A percentile compares a stretch with the other conserved stretches of the same genome.
These are phyloP conservation scores for Aphanomyces euteiches DNA, from an alignment of 352 stramenopile species.

Conservation along the genomic window DNA sequence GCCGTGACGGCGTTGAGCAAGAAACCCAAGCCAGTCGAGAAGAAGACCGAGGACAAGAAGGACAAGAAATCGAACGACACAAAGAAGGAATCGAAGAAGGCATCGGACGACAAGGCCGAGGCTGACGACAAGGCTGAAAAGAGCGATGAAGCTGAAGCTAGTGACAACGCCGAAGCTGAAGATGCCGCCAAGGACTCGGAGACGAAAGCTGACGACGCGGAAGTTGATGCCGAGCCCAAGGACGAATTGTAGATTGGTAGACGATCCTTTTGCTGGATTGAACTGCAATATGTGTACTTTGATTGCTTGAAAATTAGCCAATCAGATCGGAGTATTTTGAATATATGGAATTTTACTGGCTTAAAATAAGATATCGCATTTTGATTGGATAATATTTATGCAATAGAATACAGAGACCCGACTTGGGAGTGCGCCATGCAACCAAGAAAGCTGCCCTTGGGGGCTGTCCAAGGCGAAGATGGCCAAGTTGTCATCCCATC, in stretches of 20 bases:
- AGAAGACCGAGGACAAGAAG: conserved; percentile 44
- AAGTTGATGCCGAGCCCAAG: conserved; percentile 15
- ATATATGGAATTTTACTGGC: too few relatives aligned
- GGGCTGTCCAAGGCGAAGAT: conserved; percentile 55
- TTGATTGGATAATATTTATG: background rate
- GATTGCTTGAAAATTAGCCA: conserved; percentile 29
- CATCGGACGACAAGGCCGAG: conserved; percentile 6
- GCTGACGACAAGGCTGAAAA: conserved; percentile 32
- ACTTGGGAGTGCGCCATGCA: conserved; percentile 1
- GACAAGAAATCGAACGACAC: conserved; percentile 32
- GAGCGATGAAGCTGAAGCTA: conserved; percentile 29
- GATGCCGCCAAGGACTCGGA: conserved; percentile 18
- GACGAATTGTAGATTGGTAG: conserved; percentile 17
- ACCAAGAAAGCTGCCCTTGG: conserved; percentile 19
- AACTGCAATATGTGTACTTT: background rate
- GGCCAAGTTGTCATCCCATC: conserved; percentile 63
- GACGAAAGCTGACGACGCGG: conserved; percentile 30
- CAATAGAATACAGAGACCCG: background rate
- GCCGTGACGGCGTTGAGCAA: conserved; percentile 80
- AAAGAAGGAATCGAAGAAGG: conserved; percentile 15
- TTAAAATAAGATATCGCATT: too few relatives aligned
- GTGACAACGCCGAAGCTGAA: conserved; percentile 22
- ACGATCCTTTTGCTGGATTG: too few relatives aligned
- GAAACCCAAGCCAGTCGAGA: conserved; percentile 51
- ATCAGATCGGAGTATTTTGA: conserved; percentile 6